Base-by-base conservation (phyloP, 176 grass and related monocot genomes). In the Saccharum spontaneum region DNA sequence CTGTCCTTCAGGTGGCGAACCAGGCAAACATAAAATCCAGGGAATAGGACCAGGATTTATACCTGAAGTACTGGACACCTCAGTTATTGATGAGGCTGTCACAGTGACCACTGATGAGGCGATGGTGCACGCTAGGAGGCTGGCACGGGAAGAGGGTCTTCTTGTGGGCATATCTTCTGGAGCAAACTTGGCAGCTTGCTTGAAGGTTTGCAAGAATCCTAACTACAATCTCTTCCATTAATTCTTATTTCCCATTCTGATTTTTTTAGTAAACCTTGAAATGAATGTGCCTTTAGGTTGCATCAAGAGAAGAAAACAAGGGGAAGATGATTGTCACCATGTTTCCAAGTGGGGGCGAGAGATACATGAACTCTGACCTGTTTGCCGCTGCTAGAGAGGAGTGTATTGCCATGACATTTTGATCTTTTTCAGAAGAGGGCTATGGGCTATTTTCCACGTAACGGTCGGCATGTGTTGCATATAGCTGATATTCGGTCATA, bases 121-220 rank as follows among this genome's bases (percentile, higher is more conserved):
- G 0, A 98, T 95, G 89, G 65, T 1, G n/a, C 80, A 83, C 16
- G 89, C 96, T 24, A 98, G 87, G 84, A 98, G 93, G 85, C 46
- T 98, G 78, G 91, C 93, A 48, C 76, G 13, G 64, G 93, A 98
- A 90, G 96, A 98, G 86, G 93, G 93, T 18, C 73, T 95, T 43
- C 96, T 94, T 80, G 87, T 89, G 65, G 96, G 93, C 28, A 98
- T 98, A 80, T 98, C 96, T 71, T 98, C 96, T 80, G 96, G 96
- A 61, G 93, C 96, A 28, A 93, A 92, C 81, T 43, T 98, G 75
- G 91, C 96, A 23, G 96, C 93, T 77, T 95, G 93, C 76, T 73
- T 98, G 41, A 93, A 98, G 89, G 96, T 86, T 67, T 48, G 71
- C 41, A 9, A 16, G 1, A 82, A 60, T 77, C 71, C 41, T 82